Base-by-base conservation (phyloP, 371 early-diverging fungal species). In the Mortierella sp. region DNA sequence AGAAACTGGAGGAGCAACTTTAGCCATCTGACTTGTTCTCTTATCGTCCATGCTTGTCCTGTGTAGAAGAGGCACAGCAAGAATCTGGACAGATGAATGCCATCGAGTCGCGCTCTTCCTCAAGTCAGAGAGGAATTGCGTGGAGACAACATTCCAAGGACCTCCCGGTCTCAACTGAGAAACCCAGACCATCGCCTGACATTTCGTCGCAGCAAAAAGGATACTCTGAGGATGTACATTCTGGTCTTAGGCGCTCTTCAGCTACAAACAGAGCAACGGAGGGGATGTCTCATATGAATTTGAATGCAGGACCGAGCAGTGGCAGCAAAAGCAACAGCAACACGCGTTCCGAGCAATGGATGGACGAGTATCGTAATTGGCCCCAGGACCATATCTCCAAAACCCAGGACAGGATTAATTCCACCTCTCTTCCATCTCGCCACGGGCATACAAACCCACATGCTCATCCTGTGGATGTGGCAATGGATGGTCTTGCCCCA, bases 261-360 rank as follows among this genome's bases (percentile, higher is more conserved):
- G 60, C 49, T 34, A 25, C 67, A 31, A 60, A 39, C 40, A 45
- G 40, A 31, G 45, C 55, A 24, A 39, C 54, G 24, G 67, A 67
- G 24, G 48, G 56, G 22, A 50, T 55, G 12, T 60, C 67, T 6
- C 55, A 55, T 19, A 44, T 67, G 44, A 55, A 60, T 27, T 40
- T 56, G 39, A 50, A 51, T 51, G 37, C 51, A 14, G 55, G 25
- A n/a, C 19, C 54, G 10, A 48, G 51, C 21, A n/a, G 19, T 43
- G n/a, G 10, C 16, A 41, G 41, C n/a, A 10, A 10, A 34, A 34
- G 10, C 10, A 34, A 34, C 34, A 34, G 10, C 10, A 34, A 34
- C 34, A 4, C 12, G 16, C 53, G 48, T 22, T 34, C 48, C 14
- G 54, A 55, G 1, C 63, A 48, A 14, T 22, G 45, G 31, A 24